Conservation (phyloP, 75 land plant genomes). For the Selaginella tamariscina region DNA sequence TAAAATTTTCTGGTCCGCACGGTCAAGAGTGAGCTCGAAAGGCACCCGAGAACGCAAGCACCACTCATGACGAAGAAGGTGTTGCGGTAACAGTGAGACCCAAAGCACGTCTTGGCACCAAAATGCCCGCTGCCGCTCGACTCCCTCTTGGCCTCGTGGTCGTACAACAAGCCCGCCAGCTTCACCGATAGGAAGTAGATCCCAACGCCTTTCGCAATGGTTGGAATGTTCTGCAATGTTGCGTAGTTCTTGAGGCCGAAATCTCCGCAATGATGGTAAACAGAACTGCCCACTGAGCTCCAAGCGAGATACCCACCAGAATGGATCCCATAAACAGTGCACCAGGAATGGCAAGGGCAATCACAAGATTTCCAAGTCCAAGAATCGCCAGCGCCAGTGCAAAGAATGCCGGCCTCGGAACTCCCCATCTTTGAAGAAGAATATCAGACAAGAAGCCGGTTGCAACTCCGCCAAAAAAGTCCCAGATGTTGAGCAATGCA, state of each 20-base stretch:
- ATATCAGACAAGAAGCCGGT: not conserved
- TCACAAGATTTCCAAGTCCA: not conserved
- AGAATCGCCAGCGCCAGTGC: not conserved
- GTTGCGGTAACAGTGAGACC: not conserved
- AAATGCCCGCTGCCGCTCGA: too few species aligned
- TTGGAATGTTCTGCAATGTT: slow-evolving; percentile 1
- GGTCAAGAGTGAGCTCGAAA: not conserved
- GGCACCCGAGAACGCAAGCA: not conserved
- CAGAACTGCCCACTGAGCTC: not conserved
- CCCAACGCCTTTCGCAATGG: not conserved
- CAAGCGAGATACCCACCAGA: not conserved
- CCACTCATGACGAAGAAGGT: not conserved
- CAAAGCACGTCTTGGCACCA: not conserved
- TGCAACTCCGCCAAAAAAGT: not conserved
- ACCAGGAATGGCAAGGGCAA: not conserved
- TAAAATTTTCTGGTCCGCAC: not conserved
- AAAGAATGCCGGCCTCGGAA: not conserved
- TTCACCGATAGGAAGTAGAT: not conserved
- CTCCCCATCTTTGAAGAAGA: not conserved
- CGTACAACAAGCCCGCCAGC: not conserved
- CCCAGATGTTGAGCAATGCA: slow-evolving; percentile 1
- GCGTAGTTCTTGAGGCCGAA: not conserved
- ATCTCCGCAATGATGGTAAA: not conserved
- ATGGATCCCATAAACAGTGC: not conserved
- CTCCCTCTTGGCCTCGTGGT: not conserved